These are phyloP conservation scores for Arthrobotrys musiformis DNA, from an alignment of 2,329 filamentous ascomycete genomes.

Conservation along the genomic window DNA sequence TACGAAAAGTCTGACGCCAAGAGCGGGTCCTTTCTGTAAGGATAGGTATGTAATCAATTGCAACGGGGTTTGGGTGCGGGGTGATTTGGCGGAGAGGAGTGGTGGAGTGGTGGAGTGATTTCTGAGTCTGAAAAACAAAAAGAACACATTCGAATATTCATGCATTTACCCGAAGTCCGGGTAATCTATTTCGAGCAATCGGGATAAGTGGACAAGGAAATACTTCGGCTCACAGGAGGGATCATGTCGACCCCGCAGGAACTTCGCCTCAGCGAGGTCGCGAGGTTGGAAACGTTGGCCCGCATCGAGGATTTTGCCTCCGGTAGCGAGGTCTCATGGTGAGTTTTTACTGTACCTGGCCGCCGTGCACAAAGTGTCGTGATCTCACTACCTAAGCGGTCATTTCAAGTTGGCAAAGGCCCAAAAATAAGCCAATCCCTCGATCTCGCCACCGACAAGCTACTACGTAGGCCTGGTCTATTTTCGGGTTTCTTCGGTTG, in stretches of 20 bases:
- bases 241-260: constrained; percentile 39
- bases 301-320: constrained; percentile 15
- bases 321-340: constrained; percentile 16
- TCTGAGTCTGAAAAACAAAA: constrained; percentile 1
- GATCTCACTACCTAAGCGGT: neutral
- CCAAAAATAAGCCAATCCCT: constrained; percentile 7
- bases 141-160: no score
- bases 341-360: neutral
- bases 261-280: constrained; percentile 18
- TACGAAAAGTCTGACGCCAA: constrained; percentile 8
- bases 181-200: constrained; percentile 22
- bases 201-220: constrained; percentile 7
- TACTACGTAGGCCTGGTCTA: neutral
- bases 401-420: neutral
- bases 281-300: constrained; percentile 16
- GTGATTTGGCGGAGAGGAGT: constrained; percentile 21
- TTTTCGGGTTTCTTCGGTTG: neutral
- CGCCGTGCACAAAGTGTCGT: neutral
- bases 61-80: constrained; percentile 52
- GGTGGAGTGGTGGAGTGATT: constrained; percentile 36
- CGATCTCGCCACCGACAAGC: neutral
- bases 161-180: constrained; percentile 51
- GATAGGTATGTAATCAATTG: constrained; percentile 14
- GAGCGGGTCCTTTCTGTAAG: neutral
- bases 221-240: neutral